These are phyloP conservation scores for Sphaerostilbella broomeana DNA, from an alignment of 2,329 filamentous ascomycete species.

Conservation along the genomic window DNA sequence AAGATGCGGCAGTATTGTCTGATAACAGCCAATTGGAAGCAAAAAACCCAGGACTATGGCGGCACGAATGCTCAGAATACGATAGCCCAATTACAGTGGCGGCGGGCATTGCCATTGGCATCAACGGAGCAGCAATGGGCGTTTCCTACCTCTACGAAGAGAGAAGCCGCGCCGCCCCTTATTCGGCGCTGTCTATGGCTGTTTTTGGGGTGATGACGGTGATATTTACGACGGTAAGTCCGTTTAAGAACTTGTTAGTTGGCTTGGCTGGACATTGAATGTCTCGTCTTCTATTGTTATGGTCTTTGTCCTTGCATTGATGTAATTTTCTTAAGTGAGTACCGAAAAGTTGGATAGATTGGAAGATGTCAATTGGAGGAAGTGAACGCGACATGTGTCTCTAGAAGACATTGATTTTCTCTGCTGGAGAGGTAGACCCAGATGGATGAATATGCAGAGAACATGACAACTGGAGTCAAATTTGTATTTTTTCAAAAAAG, in stretches of 20 bases:
- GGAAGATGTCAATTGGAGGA: too few species aligned
- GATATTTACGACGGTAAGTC: slow-evolving; percentile 43
- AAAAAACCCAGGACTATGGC: slow-evolving; percentile 5
- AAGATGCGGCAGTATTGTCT: too few species aligned
- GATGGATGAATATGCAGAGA: neutral
- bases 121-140: slow-evolving; percentile 56
- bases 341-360: too few species aligned
- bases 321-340: too few species aligned
- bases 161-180: slow-evolving; percentile 46
- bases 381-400: too few species aligned
- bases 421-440: too few species aligned
- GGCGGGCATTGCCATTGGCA: slow-evolving; percentile 46
- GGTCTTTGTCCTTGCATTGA: too few species aligned
- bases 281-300: too few species aligned
- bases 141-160: slow-evolving; percentile 51
- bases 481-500: neutral
- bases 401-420: too few species aligned
- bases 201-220: slow-evolving; percentile 51
- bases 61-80: slow-evolving; percentile 13
- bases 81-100: slow-evolving; percentile 37
- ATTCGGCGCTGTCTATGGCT: slow-evolving; percentile 52
- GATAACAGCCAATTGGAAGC: too few species aligned
- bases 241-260: slow-evolving; percentile 35
- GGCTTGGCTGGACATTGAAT: slow-evolving; percentile 23
- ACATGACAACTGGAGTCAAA: neutral